Conservation (phyloP, 805 yeast species). For the Cyberlindnera samutprakarnensis region DNA sequence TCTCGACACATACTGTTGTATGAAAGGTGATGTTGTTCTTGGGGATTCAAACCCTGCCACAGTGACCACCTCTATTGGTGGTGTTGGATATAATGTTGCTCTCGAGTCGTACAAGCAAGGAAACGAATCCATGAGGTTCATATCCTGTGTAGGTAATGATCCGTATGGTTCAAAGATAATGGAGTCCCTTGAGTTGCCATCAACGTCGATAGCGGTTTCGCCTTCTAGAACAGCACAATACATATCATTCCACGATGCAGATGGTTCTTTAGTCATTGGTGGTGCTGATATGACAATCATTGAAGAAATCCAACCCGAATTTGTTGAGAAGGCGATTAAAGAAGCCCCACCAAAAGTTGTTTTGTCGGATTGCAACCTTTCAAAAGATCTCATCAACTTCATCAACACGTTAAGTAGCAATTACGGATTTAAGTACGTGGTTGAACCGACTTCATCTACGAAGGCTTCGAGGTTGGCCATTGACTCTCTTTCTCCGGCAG, state of each 20-base stretch:
- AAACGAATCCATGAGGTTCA: slow-evolving; percentile 30
- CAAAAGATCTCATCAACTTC: slow-evolving; percentile 31
- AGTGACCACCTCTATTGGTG: slow-evolving; percentile 57
- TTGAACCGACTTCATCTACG: slow-evolving; percentile 74
- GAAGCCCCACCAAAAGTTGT: slow-evolving; percentile 39
- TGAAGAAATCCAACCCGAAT: slow-evolving; percentile 38
- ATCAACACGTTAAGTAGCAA: slow-evolving; percentile 25
- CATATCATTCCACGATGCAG: slow-evolving; percentile 52
- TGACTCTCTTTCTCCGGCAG: slow-evolving; percentile 1
- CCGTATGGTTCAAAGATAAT: slow-evolving; percentile 38
- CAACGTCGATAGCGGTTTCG: slow-evolving; percentile 11
- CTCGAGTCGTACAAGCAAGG: slow-evolving; percentile 43
- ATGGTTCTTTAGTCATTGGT: slow-evolving; percentile 65
- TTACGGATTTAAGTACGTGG: slow-evolving; percentile 30
- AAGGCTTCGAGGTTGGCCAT: slow-evolving; percentile 39
- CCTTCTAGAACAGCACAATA: slow-evolving; percentile 56
- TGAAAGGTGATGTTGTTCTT: slow-evolving; percentile 27
- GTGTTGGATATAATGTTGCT: slow-evolving; percentile 78
- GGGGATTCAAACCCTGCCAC: slow-evolving; percentile 72
- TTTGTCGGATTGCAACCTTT: slow-evolving; percentile 64
- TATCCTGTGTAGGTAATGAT: slow-evolving; percentile 61
- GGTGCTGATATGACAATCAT: slow-evolving; percentile 80
- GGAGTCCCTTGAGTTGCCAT: slow-evolving; percentile 24
- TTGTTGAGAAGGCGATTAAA: slow-evolving; percentile 34
- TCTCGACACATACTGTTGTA: slow-evolving; percentile 56